Conservation (phyloP, 495 filamentous ascomycete species). For the Thermochaetoides thermophila region DNA sequence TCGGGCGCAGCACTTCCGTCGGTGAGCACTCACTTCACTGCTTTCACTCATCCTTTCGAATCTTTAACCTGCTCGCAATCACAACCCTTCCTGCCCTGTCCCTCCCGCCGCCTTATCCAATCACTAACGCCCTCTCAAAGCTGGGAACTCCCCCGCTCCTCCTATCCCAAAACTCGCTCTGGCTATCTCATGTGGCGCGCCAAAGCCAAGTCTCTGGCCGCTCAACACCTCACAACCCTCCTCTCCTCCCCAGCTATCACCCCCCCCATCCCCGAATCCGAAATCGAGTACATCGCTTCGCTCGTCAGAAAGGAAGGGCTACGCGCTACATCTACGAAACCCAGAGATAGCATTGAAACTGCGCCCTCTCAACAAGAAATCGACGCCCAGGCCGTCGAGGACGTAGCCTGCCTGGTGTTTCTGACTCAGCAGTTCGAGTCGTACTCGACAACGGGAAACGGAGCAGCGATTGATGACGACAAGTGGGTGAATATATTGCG, state of each 20-base stretch:
- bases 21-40: conserved; percentile 11
- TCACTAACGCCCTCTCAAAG: conserved; percentile 25
- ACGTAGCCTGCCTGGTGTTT: conserved; percentile 77
- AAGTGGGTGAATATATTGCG: conserved; percentile 58
- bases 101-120: no score
- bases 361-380: no score
- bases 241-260: conserved; percentile 29
- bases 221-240: conserved; percentile 40
- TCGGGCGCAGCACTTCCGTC: conserved; percentile 61
- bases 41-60: neutral
- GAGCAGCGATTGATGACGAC: conserved; percentile 45
- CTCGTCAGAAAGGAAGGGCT: conserved; percentile 54
- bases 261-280: conserved; percentile 21
- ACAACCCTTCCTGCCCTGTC: neutral
- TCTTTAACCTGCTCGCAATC: neutral
- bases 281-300: conserved; percentile 36
- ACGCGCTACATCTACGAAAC: conserved; percentile 28
- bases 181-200: conserved; percentile 68
- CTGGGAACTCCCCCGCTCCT: conserved; percentile 61
- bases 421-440: conserved; percentile 66
- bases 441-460: conserved; percentile 49
- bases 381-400: conserved; percentile 64
- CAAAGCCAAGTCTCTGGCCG: conserved; percentile 54
- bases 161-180: conserved; percentile 50
- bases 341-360: no score